phyloP scores from a whole-genome alignment of 2,329 filamentous ascomycete species.

The Colletotrichum trifolii region DNA sequence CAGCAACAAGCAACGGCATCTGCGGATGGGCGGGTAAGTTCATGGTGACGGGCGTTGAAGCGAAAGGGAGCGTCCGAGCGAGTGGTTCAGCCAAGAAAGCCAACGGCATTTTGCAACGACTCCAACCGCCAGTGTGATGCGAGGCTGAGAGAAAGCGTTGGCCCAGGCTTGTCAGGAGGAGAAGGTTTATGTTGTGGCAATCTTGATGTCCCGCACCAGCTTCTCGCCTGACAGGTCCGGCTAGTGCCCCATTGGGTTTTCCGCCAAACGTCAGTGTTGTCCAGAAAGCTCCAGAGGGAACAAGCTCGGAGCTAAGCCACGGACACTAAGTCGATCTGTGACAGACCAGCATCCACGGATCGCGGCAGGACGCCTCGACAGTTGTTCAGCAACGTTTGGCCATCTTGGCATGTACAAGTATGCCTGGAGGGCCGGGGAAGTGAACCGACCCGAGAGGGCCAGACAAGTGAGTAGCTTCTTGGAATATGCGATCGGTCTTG shows the following conservation, averaged over 20 bases:
- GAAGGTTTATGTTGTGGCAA: background rate
- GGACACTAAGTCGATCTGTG: background rate
- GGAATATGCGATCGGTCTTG: background rate
- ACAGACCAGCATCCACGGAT: background rate
- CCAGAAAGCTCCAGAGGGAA: too few relatives aligned
- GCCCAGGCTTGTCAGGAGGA: background rate
- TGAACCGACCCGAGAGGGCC: slow-evolving; percentile 1
- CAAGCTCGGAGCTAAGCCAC: slow-evolving; percentile 7
- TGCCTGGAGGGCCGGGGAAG: background rate
- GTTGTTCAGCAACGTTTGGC: background rate
- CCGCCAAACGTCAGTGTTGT: too few relatives aligned
- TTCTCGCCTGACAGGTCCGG: background rate
- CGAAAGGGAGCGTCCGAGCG: slow-evolving; percentile 4
- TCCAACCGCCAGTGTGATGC: background rate
- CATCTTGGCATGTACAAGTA: background rate
- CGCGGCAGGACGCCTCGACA: background rate
- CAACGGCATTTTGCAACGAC: background rate
- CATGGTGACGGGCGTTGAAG: background rate
- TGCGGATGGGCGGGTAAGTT: background rate
- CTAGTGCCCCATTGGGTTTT: background rate
- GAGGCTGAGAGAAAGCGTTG: slow-evolving; percentile 3
- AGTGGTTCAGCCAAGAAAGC: slow-evolving; percentile 19
- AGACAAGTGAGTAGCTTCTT: background rate
- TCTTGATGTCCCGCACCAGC: background rate
- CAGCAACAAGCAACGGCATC: background rate